phyloP scores from a whole-genome alignment of 2,329 filamentous ascomycete species.

The Diplocarpon rosae region DNA sequence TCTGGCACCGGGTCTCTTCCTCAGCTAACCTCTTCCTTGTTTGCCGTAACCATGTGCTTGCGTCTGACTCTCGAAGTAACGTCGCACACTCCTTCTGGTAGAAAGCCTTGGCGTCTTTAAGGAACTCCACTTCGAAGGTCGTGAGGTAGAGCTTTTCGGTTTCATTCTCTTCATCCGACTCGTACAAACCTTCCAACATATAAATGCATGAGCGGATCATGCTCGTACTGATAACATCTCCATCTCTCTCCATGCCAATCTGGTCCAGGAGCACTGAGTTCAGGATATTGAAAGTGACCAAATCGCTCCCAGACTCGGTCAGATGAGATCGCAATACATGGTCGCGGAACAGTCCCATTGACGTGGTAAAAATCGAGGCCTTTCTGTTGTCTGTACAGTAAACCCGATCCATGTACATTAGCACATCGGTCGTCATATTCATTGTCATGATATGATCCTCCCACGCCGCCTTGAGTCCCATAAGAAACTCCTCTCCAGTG shows the following conservation, averaged over 20 bases:
- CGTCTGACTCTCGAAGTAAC: conserved; percentile 67
- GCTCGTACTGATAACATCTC: conserved; percentile 75
- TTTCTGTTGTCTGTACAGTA: conserved; percentile 62
- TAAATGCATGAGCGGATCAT: conserved; percentile 73
- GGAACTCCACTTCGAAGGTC: conserved; percentile 69
- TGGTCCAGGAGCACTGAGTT: conserved; percentile 80
- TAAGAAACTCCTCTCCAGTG: conserved; percentile 74
- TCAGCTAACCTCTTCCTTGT: conserved; percentile 65
- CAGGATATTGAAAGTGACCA: conserved; percentile 60
- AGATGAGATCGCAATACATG: conserved; percentile 60
- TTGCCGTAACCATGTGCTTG: conserved; percentile 69
- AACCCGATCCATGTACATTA: conserved; percentile 95
- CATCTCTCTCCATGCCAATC: conserved; percentile 83
- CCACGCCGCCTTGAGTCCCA: conserved; percentile 67
- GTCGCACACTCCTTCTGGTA: conserved; percentile 66
- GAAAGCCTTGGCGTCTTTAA: conserved; percentile 59
- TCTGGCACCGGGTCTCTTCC: conserved; percentile 72
- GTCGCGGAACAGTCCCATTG: conserved; percentile 82
- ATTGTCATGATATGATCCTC: conserved; percentile 83
- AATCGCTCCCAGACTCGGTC: conserved; percentile 30
- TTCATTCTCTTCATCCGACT: conserved; percentile 67
- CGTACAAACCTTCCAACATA: conserved; percentile 85
- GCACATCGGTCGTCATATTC: conserved; percentile 92
- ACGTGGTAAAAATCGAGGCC: conserved; percentile 71
- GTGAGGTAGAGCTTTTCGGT: conserved; percentile 73